Conservation (phyloP, 2,329 filamentous ascomycete species). For the Penicillium brasilianum region DNA sequence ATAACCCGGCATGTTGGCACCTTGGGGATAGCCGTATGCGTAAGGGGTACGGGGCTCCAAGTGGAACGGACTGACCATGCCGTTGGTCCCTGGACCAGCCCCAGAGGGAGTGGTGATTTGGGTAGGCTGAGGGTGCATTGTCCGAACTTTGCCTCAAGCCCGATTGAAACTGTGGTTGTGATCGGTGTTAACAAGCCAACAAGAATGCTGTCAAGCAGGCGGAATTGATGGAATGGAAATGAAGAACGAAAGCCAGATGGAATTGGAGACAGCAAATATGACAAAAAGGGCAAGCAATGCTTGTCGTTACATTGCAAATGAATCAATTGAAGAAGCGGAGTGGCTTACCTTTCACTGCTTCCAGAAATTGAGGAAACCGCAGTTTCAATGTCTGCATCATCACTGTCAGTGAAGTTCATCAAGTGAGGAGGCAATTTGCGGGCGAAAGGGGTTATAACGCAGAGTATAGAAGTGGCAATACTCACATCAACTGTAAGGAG, state of each 20-base stretch:
- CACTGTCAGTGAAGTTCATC: background rate
- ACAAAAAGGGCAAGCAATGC: background rate
- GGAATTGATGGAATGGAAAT: background rate
- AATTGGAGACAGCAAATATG: background rate
- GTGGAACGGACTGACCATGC: conserved; percentile 32
- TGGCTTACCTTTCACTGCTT: conserved; percentile 1
- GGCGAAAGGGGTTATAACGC: no score
- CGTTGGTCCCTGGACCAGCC: conserved; percentile 27
- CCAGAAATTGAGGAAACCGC: background rate
- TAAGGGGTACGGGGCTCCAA: conserved; percentile 35
- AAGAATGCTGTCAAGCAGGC: background rate
- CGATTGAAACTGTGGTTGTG: background rate
- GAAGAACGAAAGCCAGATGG: background rate
- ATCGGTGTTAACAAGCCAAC: background rate
- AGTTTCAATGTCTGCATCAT: background rate
- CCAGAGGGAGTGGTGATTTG: conserved; percentile 34
- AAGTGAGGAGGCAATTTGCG: background rate
- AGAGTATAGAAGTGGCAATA: background rate
- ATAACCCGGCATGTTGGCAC: conserved; percentile 19
- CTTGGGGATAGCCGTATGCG: conserved; percentile 29
- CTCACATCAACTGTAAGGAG: background rate
- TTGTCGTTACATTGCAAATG: background rate
- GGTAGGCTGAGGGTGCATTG: conserved; percentile 35
- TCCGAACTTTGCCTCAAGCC: background rate
- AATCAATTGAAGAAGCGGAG: no score